These are phyloP conservation scores for Spathaspora arborariae DNA, from an alignment of 805 yeast species.

Conservation along the genomic window DNA sequence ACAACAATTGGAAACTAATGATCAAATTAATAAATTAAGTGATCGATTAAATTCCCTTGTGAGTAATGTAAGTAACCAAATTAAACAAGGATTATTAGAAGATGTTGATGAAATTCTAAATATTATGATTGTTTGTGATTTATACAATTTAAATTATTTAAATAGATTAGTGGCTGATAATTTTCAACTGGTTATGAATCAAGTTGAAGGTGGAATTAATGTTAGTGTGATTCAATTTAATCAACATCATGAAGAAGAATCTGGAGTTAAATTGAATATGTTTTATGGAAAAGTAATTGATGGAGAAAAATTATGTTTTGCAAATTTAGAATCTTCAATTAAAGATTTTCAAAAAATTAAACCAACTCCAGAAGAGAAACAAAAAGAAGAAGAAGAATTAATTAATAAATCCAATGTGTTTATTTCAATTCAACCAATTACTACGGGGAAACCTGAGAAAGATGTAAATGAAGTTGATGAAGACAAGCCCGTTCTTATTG, in stretches of 20 bases:
- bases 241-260: conserved; percentile 18
- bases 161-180: conserved; percentile 46
- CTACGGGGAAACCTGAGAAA: conserved; percentile 21
- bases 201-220: conserved; percentile 75
- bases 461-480: conserved; percentile 13
- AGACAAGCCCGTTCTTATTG: conserved; percentile 37
- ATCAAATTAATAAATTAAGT: conserved; percentile 3
- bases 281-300: conserved; percentile 75
- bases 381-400: conserved; percentile 10
- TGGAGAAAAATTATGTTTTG: conserved; percentile 84
- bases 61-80: conserved; percentile 36
- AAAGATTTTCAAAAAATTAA: conserved; percentile 32
- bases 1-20: conserved; percentile 26
- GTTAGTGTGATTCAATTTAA: conserved; percentile 52
- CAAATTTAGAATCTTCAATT: conserved; percentile 77
- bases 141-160: conserved; percentile 48
- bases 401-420: conserved; percentile 57
- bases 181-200: conserved; percentile 62
- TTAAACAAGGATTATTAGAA: conserved; percentile 52
- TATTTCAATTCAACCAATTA: conserved; percentile 64
- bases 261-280: conserved; percentile 52
- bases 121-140: conserved; percentile 56
- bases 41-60: conserved; percentile 27
- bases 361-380: conserved; percentile 13
- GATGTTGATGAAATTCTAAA: conserved; percentile 47